Conservation (phyloP, 306 rosid genomes). For the Prunus padus region DNA sequence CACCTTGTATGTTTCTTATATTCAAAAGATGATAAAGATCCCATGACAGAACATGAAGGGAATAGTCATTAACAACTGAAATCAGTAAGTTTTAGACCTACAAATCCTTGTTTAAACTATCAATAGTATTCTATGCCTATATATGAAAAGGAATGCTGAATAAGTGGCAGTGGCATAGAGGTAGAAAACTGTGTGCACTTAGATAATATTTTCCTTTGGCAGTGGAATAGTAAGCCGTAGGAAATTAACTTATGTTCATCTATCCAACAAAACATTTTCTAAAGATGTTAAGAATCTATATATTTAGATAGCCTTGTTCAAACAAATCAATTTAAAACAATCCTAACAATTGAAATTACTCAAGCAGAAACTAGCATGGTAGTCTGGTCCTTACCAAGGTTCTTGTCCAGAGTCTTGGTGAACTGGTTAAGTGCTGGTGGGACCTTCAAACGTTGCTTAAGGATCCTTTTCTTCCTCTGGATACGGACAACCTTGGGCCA, state of each 20-base stretch:
- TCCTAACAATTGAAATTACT: neutral
- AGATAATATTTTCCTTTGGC: neutral
- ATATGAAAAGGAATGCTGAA: neutral
- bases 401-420: conserved; percentile 78
- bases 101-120: neutral
- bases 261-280: neutral
- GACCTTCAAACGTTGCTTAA: conserved; percentile 71
- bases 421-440: conserved; percentile 78
- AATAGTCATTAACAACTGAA: neutral
- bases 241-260: neutral
- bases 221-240: neutral
- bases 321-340: neutral
- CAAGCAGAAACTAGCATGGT: neutral
- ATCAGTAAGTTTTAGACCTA: neutral
- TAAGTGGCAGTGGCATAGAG: neutral
- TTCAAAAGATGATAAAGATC: neutral
- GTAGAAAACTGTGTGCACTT: neutral
- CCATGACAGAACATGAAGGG: neutral
- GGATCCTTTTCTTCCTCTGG: conserved; percentile 66
- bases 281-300: neutral
- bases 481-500: conserved; percentile 62
- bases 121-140: neutral
- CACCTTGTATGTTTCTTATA: neutral
- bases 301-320: neutral
- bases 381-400: conserved; percentile 37